Conservation (phyloP, 441 rosid genomes). For the Populus hybrid region DNA sequence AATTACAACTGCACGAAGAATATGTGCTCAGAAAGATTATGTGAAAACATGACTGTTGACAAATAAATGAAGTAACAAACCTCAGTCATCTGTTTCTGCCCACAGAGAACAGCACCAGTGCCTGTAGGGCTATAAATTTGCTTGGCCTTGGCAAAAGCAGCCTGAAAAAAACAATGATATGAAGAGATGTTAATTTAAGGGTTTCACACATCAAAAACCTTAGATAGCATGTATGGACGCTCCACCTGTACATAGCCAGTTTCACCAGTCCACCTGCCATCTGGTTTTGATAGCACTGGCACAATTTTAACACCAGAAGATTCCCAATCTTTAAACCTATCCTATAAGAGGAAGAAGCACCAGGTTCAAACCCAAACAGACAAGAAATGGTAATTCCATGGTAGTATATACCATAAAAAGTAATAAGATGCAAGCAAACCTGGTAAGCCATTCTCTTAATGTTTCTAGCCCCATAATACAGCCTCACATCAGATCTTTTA, state of each 20-base stretch:
- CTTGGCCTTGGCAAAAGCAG: slow-evolving; percentile 80
- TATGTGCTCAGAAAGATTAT: background rate
- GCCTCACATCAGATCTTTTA: slow-evolving; percentile 78
- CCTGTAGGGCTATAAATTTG: slow-evolving; percentile 46
- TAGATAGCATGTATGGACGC: background rate
- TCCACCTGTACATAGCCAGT: slow-evolving; percentile 88
- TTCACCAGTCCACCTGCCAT: slow-evolving; percentile 79
- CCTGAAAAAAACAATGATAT: slow-evolving; percentile 39
- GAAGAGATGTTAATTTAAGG: slow-evolving; percentile 1
- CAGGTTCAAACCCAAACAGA: background rate
- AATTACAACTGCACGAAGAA: background rate
- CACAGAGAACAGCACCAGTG: slow-evolving; percentile 83
- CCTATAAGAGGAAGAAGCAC: slow-evolving; percentile 39
- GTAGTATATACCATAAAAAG: background rate
- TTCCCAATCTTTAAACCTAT: slow-evolving; percentile 91
- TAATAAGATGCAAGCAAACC: slow-evolving; percentile 39
- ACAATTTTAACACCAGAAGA: slow-evolving; percentile 80
- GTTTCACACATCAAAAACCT: background rate
- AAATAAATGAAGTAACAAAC: slow-evolving; percentile 33
- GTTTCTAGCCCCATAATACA: slow-evolving; percentile 93
- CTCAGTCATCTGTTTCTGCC: slow-evolving; percentile 98
- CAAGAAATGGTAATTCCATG: background rate
- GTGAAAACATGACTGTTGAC: background rate
- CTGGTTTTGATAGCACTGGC: slow-evolving; percentile 87
- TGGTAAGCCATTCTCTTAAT: slow-evolving; percentile 95